Conservation (phyloP, 345 rosid species). For the Salix exigua region DNA sequence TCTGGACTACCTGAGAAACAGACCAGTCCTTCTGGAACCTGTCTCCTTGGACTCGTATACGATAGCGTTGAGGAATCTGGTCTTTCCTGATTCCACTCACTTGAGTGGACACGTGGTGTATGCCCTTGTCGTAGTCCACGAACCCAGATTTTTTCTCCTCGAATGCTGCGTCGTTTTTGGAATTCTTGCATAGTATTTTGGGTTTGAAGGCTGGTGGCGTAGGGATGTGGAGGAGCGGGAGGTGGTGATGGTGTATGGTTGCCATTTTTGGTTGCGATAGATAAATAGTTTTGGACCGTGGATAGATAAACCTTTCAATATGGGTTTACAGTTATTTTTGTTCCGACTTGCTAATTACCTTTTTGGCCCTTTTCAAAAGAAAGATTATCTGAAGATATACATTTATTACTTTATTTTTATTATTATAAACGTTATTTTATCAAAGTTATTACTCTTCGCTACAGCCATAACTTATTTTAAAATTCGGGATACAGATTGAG, state of each 20-base stretch:
- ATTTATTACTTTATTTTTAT: too few species aligned
- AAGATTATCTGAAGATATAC: too few species aligned
- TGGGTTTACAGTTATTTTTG: too few species aligned
- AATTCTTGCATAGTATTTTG: slow-evolving; percentile 29
- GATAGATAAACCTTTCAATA: too few species aligned
- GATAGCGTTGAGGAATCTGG: slow-evolving; percentile 58
- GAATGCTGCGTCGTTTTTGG: slow-evolving; percentile 38
- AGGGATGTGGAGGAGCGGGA: slow-evolving; percentile 6
- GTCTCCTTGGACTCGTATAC: slow-evolving; percentile 52
- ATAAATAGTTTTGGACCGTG: not conserved
- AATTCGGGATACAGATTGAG: too few species aligned
- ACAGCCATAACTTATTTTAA: too few species aligned
- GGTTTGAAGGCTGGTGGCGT: not conserved
- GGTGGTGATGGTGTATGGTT: slow-evolving; percentile 4
- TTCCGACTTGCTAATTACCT: too few species aligned
- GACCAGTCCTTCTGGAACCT: slow-evolving; percentile 88
- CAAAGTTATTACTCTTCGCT: too few species aligned
- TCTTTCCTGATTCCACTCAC: slow-evolving; percentile 59
- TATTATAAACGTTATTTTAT: too few species aligned
- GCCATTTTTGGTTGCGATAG: slow-evolving; percentile 14
- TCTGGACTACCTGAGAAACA: slow-evolving; percentile 62
- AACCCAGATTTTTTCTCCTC: slow-evolving; percentile 46
- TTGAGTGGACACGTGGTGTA: slow-evolving; percentile 55
- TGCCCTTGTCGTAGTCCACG: slow-evolving; percentile 80
- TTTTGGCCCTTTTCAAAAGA: too few species aligned